These are phyloP conservation scores for Magnolia kwangsiensis DNA, from an alignment of 164 flowering plant species.

Conservation along the genomic window DNA sequence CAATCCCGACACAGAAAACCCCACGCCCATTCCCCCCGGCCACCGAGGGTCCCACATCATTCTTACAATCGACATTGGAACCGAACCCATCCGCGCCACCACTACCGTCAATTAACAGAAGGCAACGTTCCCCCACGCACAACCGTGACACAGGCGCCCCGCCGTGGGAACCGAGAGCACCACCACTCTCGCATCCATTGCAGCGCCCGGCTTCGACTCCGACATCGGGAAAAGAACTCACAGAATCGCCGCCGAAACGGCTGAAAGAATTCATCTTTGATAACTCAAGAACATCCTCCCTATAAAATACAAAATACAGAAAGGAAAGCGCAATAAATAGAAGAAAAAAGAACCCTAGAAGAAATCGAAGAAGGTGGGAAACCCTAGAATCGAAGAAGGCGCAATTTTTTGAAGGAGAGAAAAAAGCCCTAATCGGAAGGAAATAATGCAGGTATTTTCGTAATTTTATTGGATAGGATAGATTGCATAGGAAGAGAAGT, in stretches of 20 bases:
- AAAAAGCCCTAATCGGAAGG: neutral
- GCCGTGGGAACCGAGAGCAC: neutral
- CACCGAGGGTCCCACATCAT: neutral
- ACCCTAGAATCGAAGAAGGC: neutral
- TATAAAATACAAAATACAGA: neutral
- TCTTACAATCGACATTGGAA: neutral
- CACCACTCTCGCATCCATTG: too few relatives aligned
- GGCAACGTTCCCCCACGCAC: neutral
- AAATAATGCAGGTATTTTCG: neutral
- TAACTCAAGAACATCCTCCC: slow-evolving; percentile 1
- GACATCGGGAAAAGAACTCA: neutral
- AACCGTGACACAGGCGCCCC: neutral
- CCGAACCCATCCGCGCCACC: neutral
- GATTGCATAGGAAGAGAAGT: neutral
- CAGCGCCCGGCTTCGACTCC: neutral
- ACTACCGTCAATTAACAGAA: neutral
- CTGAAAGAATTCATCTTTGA: neutral
- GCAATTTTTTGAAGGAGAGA: neutral
- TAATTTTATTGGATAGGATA: neutral
- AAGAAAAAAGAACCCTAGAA: neutral
- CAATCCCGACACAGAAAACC: neutral
- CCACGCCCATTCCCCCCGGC: neutral
- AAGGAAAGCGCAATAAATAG: neutral
- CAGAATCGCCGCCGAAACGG: neutral
- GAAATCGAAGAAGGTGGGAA: neutral